Percentiles rank a stretch among this genome's conserved stretches.
Evolutionary conservation across 331 rosid species (phyloP).

Genomic region (Ulmus americana): DNA sequence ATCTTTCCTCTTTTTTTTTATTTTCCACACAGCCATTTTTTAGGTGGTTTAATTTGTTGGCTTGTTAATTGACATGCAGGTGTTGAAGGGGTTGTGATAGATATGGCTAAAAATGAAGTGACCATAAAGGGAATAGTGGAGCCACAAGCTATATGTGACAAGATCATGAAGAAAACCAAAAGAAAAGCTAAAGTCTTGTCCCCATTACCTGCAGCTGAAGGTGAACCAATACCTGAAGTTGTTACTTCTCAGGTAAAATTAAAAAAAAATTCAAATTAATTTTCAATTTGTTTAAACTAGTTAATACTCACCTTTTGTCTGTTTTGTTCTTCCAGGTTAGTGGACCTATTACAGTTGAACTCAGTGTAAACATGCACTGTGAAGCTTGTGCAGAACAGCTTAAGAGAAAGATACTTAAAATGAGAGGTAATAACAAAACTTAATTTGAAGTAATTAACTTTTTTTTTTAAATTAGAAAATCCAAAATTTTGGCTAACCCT

Average conservation of each 20-base stretch:
- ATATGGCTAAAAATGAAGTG: slow-evolving; percentile 76
- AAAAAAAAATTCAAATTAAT: neutral
- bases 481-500: slow-evolving; percentile 13
- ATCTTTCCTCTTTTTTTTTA: neutral
- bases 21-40: too few species aligned
- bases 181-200: slow-evolving; percentile 67
- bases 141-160: slow-evolving; percentile 64
- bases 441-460: too few species aligned
- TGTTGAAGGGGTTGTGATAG: slow-evolving; percentile 68
- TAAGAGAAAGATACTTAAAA: slow-evolving; percentile 64
- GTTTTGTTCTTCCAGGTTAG: slow-evolving; percentile 42
- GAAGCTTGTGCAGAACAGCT: slow-evolving; percentile 84
- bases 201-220: slow-evolving; percentile 80
- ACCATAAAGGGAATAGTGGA: slow-evolving; percentile 88
- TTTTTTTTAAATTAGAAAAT: slow-evolving; percentile 1
- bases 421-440: slow-evolving; percentile 52
- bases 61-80: slow-evolving; percentile 37
- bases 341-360: slow-evolving; percentile 56
- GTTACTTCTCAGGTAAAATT: slow-evolving; percentile 49
- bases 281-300: neutral
- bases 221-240: slow-evolving; percentile 79
- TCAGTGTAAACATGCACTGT: slow-evolving; percentile 80
- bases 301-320: neutral
- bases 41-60: neutral
- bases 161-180: slow-evolving; percentile 58